These are phyloP conservation scores for Termitomyces sp. DNA, from an alignment of 768 basidiomycete genomes.

Conservation along the genomic window DNA sequence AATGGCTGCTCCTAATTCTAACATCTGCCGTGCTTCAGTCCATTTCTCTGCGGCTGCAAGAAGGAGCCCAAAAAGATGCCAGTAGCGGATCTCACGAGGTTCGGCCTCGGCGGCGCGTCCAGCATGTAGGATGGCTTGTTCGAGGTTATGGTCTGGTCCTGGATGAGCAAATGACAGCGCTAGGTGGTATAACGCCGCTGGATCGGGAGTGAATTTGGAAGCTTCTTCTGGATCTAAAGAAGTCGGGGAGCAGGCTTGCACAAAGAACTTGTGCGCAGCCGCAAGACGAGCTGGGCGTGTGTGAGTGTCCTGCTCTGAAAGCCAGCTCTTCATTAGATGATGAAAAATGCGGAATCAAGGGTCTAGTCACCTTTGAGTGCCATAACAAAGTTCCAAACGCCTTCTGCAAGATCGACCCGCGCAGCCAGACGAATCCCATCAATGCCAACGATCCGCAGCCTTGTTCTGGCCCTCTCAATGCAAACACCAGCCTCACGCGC, in stretches of 20 bases:
- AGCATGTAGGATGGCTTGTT: slow-evolving; percentile 64
- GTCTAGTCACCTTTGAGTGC: slow-evolving; percentile 58
- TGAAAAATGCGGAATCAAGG: neutral
- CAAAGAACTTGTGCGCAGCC: slow-evolving; percentile 50
- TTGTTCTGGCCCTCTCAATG: slow-evolving; percentile 56
- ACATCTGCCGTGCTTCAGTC: slow-evolving; percentile 68
- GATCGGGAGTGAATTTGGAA: slow-evolving; percentile 44
- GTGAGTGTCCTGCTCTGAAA: slow-evolving; percentile 60
- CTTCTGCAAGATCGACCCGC: slow-evolving; percentile 63
- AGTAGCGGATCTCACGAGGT: slow-evolving; percentile 63
- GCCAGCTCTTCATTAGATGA: neutral
- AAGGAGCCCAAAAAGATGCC: slow-evolving; percentile 88
- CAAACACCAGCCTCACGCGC: slow-evolving; percentile 59
- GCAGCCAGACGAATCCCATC: slow-evolving; percentile 46
- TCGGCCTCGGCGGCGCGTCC: slow-evolving; percentile 72
- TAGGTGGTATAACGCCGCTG: slow-evolving; percentile 74
- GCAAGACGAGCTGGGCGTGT: slow-evolving; percentile 59
- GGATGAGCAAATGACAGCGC: slow-evolving; percentile 69
- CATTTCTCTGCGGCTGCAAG: slow-evolving; percentile 79
- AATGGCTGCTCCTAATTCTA: slow-evolving; percentile 72
- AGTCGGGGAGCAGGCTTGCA: slow-evolving; percentile 30
- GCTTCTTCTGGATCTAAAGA: neutral
- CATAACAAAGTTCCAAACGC: slow-evolving; percentile 68
- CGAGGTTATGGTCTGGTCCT: slow-evolving; percentile 60
- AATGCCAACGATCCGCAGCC: slow-evolving; percentile 45